A percentile compares a stretch with the other conserved stretches of the same genome.
phyloP scores from a whole-genome alignment of 177 flowering plant genomes.

The Vitis hybrid region DNA sequence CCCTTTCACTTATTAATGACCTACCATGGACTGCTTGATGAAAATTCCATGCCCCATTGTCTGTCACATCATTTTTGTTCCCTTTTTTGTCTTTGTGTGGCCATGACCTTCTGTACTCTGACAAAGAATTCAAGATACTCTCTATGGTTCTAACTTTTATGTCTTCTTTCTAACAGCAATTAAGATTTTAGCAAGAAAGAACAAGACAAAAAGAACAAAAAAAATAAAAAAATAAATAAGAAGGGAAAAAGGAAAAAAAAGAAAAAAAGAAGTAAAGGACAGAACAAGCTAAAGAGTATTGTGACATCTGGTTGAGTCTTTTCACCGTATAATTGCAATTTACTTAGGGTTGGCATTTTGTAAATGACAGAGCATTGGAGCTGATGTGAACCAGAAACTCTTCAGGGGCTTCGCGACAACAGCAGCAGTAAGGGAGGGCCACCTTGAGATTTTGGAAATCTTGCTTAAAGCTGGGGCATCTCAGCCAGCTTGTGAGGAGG shows the following conservation, averaged over 20 bases:
- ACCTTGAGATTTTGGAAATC: constrained; percentile 53
- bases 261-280: background rate
- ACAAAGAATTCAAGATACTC: constrained; percentile 14
- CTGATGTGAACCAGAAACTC: constrained; percentile 68
- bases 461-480: constrained; percentile 68
- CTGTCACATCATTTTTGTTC: constrained; percentile 17
- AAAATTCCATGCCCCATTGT: constrained; percentile 11
- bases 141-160: background rate
- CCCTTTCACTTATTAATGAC: constrained; percentile 9
- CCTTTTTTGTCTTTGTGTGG: constrained; percentile 16
- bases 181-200: background rate
- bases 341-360: constrained; percentile 8
- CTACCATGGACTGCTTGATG: constrained; percentile 11
- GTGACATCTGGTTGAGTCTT: constrained; percentile 3
- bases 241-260: background rate
- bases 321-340: background rate
- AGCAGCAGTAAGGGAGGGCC: constrained; percentile 75
- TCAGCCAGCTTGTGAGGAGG: constrained; percentile 81
- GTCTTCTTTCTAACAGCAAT: constrained; percentile 6
- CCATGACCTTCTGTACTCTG: constrained; percentile 9
- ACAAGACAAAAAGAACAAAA: background rate
- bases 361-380: constrained; percentile 51
- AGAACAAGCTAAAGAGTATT: background rate
- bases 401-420: constrained; percentile 68
- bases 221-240: background rate